These are phyloP conservation scores for Quercus berberidifolia DNA, from an alignment of 306 rosid species.

Conservation along the genomic window DNA sequence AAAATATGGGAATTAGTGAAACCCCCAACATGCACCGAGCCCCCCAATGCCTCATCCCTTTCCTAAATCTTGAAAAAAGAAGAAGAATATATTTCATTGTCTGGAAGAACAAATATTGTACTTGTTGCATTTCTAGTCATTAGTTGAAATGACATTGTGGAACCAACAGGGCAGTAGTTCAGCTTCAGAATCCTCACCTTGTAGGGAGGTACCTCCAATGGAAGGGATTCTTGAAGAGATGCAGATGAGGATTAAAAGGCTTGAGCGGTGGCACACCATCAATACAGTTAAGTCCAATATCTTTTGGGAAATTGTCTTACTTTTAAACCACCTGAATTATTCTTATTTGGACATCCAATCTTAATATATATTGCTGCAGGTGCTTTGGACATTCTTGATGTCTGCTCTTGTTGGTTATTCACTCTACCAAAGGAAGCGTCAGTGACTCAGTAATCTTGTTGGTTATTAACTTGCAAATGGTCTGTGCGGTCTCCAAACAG, in stretches of 20 bases:
- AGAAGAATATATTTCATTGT: not conserved
- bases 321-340: not conserved
- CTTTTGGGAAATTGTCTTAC: not conserved
- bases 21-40: not conserved
- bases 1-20: not conserved
- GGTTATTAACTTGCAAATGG: not conserved
- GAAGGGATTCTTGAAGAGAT: slow-evolving; percentile 83
- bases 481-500: not conserved
- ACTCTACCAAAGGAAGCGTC: slow-evolving; percentile 81
- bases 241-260: slow-evolving; percentile 92
- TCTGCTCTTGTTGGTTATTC: slow-evolving; percentile 97
- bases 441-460: slow-evolving; percentile 42
- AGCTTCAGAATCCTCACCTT: slow-evolving; percentile 81
- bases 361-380: slow-evolving; percentile 41
- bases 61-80: not conserved
- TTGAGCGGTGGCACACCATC: slow-evolving; percentile 91
- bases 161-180: slow-evolving; percentile 66
- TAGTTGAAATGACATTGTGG: slow-evolving; percentile 12
- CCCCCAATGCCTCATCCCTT: not conserved
- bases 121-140: slow-evolving; percentile 13
- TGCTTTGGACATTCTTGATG: slow-evolving; percentile 92
- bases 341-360: not conserved
- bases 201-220: slow-evolving; percentile 60
- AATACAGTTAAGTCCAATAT: slow-evolving; percentile 62
- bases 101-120: not conserved